Conservation (phyloP, 805 yeast species). For the Yarrowia sp. region DNA sequence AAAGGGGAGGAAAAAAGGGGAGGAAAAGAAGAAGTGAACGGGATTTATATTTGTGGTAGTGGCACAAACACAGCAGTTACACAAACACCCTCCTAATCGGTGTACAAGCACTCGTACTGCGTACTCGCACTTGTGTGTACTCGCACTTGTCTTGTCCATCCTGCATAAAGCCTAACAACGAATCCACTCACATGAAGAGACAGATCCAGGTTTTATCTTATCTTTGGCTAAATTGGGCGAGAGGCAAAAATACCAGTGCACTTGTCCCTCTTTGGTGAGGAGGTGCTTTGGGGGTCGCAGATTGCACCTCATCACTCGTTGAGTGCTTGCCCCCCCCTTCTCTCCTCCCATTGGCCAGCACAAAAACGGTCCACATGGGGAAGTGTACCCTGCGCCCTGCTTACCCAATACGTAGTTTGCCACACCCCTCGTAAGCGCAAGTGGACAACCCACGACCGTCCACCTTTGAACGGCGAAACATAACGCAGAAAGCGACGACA, state of each 20-base stretch:
- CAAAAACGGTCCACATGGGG: neutral
- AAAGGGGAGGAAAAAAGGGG: neutral
- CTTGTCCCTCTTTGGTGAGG: neutral
- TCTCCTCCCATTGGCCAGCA: slow-evolving; percentile 20
- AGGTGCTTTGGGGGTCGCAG: too few species aligned
- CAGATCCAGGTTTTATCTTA: slow-evolving; percentile 35
- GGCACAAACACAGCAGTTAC: too few species aligned
- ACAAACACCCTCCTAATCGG: too few species aligned
- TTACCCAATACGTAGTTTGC: slow-evolving; percentile 38
- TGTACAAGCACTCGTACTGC: too few species aligned
- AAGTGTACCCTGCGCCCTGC: slow-evolving; percentile 38
- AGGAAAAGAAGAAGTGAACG: neutral
- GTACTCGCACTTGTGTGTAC: too few species aligned
- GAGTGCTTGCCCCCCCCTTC: too few species aligned
- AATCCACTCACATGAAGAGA: slow-evolving; percentile 38
- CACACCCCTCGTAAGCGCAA: slow-evolving; percentile 1
- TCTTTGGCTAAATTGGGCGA: slow-evolving; percentile 39
- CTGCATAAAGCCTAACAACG: slow-evolving; percentile 6
- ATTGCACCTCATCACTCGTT: too few species aligned
- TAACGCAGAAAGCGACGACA: too few species aligned
- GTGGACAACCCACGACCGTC: too few species aligned
- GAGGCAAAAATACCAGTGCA: slow-evolving; percentile 29
- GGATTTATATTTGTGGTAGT: too few species aligned
- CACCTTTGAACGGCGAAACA: too few species aligned
- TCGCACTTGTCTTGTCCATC: too few species aligned